Percentiles rank a stretch among this genome's conserved stretches.
Evolutionary conservation across 768 basidiomycete species (phyloP).

Genomic region (Lactarius deliciosus): DNA sequence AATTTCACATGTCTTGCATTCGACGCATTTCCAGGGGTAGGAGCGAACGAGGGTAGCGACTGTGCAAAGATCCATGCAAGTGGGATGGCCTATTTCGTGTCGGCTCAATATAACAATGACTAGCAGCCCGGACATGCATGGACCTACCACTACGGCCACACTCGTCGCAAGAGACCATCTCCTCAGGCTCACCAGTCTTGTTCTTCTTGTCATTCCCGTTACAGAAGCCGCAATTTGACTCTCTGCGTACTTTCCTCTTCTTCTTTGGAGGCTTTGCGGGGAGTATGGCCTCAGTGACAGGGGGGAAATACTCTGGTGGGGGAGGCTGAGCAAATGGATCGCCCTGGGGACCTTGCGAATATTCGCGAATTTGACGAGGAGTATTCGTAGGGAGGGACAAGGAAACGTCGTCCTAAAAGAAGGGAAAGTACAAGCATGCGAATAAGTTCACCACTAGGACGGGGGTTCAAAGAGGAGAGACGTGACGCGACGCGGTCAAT

Average conservation of each 20-base stretch:
- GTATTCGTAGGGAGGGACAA: slow-evolving; percentile 27
- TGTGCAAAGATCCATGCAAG: slow-evolving; percentile 67
- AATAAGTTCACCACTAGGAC: slow-evolving; percentile 17
- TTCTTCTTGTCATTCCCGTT: slow-evolving; percentile 62
- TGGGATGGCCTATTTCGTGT: slow-evolving; percentile 68
- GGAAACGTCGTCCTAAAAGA: slow-evolving; percentile 21
- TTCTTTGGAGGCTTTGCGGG: slow-evolving; percentile 47
- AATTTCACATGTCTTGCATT: slow-evolving; percentile 91
- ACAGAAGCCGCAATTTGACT: slow-evolving; percentile 79
- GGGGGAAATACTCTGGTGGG: slow-evolving; percentile 49
- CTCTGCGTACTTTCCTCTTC: slow-evolving; percentile 48
- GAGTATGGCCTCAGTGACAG: slow-evolving; percentile 42
- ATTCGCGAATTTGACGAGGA: slow-evolving; percentile 42
- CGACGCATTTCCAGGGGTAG: slow-evolving; percentile 86
- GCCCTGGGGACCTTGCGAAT: slow-evolving; percentile 75
- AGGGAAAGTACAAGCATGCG: slow-evolving; percentile 19
- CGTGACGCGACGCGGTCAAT: slow-evolving; percentile 71
- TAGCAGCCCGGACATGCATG: slow-evolving; percentile 16
- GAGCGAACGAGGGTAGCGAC: slow-evolving; percentile 60
- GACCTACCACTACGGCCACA: slow-evolving; percentile 79
- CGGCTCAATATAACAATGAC: slow-evolving; percentile 9
- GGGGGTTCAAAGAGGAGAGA: slow-evolving; percentile 32
- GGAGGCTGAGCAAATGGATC: slow-evolving; percentile 78
- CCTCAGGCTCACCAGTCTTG: slow-evolving; percentile 55
- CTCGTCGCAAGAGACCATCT: slow-evolving; percentile 74